These are phyloP conservation scores for Theileria parva DNA, from an alignment of 169 alveolate genomes.

Conservation along the genomic window DNA sequence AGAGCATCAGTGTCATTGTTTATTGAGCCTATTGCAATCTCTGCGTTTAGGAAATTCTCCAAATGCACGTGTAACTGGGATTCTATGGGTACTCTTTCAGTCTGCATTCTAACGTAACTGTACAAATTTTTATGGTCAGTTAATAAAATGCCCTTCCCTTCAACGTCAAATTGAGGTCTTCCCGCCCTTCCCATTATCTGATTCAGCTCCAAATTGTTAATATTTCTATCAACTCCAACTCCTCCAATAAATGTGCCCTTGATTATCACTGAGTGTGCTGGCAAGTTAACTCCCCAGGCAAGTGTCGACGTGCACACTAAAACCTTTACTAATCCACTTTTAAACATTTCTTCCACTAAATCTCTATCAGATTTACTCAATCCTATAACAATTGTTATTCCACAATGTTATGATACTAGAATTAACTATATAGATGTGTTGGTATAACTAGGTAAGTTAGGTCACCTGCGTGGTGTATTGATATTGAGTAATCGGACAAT, in stretches of 20 bases:
- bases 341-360: slow-evolving; percentile 95
- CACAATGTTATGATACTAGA: background rate
- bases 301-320: slow-evolving; percentile 98
- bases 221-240: slow-evolving; percentile 94
- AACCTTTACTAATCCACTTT: slow-evolving; percentile 92
- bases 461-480: slow-evolving; percentile 97
- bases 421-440: background rate
- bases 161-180: slow-evolving; percentile 97
- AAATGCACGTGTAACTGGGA: slow-evolving; percentile 70
- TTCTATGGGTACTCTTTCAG: slow-evolving; percentile 73
- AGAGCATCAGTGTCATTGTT: slow-evolving; percentile 88
- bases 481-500: slow-evolving; percentile 94
- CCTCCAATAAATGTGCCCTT: slow-evolving; percentile 99
- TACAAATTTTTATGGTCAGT: slow-evolving; percentile 73
- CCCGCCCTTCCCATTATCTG: slow-evolving; percentile 99
- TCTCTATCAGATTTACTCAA: slow-evolving; percentile 93
- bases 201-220: slow-evolving; percentile 94
- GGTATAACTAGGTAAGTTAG: background rate
- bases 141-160: slow-evolving; percentile 89
- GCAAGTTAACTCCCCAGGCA: slow-evolving; percentile 99
- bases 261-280: slow-evolving; percentile 98
- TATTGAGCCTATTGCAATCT: slow-evolving; percentile 92
- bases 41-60: slow-evolving; percentile 91
- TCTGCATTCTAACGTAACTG: slow-evolving; percentile 71
- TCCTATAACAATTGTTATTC: slow-evolving; percentile 72